A percentile compares a stretch with the other conserved stretches of the same genome.
phyloP scores from a whole-genome alignment of 2,329 filamentous ascomycete species.

The Xylaria sp. region DNA sequence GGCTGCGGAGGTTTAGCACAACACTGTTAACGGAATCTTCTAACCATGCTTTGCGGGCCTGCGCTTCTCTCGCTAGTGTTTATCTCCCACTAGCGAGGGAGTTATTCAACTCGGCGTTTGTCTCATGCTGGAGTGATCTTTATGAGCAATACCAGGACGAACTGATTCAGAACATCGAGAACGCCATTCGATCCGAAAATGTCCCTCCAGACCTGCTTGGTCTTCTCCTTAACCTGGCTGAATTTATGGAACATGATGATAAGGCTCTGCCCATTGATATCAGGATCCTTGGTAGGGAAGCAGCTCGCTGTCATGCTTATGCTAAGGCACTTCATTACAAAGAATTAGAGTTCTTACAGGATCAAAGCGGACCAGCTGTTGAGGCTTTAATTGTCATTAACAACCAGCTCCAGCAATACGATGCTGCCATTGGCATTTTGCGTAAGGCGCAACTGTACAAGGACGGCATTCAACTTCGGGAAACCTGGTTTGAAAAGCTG shows the following conservation, averaged over 20 bases:
- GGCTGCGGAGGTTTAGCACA: constrained; percentile 96
- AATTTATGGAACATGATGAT: constrained; percentile 99
- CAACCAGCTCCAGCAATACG: constrained; percentile 97
- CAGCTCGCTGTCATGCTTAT: constrained; percentile 95
- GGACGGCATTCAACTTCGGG: constrained; percentile 90
- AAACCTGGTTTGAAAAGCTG: constrained; percentile 99
- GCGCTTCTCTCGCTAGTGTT: constrained; percentile 87
- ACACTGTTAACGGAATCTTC: constrained; percentile 95
- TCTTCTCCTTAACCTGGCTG: constrained; percentile 91
- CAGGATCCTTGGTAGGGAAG: constrained; percentile 90
- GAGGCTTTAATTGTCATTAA: constrained; percentile 99
- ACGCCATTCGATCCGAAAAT: constrained; percentile 92
- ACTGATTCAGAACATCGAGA: constrained; percentile 93
- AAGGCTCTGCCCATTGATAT: constrained; percentile 99
- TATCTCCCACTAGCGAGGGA: constrained; percentile 92
- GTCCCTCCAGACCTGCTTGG: constrained; percentile 96
- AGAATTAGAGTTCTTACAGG: constrained; percentile 96
- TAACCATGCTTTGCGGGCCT: constrained; percentile 92
- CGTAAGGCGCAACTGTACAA: constrained; percentile 95
- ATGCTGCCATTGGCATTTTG: constrained; percentile 97
- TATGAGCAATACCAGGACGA: constrained; percentile 98
- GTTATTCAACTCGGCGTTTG: constrained; percentile 98
- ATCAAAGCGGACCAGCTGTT: constrained; percentile 93
- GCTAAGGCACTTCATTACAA: constrained; percentile 99
- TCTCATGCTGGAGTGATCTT: constrained; percentile 98